Base-by-base conservation (phyloP, 2,329 filamentous ascomycete species). In the Sclerotinia spermophila region DNA sequence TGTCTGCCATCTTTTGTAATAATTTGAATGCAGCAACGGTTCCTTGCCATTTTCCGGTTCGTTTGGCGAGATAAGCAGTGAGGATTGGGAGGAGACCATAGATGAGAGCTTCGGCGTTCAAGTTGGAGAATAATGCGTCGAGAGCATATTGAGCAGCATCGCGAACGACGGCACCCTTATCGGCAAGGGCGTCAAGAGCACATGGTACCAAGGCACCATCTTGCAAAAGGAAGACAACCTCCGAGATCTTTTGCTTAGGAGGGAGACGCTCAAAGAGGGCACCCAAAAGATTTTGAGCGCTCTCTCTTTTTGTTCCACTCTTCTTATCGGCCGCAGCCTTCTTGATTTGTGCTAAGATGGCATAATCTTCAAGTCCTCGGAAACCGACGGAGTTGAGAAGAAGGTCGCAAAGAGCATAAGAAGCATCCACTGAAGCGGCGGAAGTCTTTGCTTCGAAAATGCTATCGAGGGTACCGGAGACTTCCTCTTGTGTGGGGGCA, bases 31-130 rank as follows among this genome's bases (percentile, higher is more conserved):
- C 96, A 72, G 92, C 94, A 68, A 97, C 92, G 24, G 92, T 93
- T 72, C 96, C 96, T 83, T 99, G 96, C 96, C 96, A 99, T 83
- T 99, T 99, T 75, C 93, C 94, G 24, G 93, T 92, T 78, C 88
- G 89, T 82, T 93, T 96, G 79, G 85, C 85, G 42, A 99, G 85
- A 80, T 98, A 98, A 67, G 86, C 82, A 73, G 85, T 82, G 55
- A 99, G 84, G 24, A 88, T 86, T 3, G 96, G 94, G 67, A 99
- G 84, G 56, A 99, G 86, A 30, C 92, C 94, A 73, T 89, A 87
- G 67, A 97, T 91, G 78, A 97, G 87, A 65, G 92, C 90, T 84
- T 98, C 96, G 70, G 93, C 84, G 79, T 88, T 90, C 73, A 99
- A 84, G 79, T 91, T 88, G 75, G 86, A 85, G 81, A 97, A 97